Evolutionary conservation across 2,329 filamentous ascomycete species (phyloP).

Genomic region (Gaeumannomyces tritici): DNA sequence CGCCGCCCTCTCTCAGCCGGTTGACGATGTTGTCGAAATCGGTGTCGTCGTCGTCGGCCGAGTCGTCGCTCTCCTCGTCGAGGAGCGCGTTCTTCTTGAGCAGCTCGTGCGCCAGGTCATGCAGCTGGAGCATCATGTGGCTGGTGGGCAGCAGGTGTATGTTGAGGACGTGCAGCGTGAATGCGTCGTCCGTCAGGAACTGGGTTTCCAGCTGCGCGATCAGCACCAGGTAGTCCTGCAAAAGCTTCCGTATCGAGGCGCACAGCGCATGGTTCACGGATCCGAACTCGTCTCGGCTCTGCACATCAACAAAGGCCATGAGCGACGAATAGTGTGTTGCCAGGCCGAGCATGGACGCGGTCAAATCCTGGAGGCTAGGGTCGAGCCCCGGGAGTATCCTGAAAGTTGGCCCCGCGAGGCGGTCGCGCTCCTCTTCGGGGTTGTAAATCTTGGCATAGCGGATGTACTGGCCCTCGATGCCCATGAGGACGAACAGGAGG

Average conservation of each 20-base stretch:
- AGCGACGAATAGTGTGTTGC: constrained; percentile 88
- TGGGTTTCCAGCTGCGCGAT: constrained; percentile 91
- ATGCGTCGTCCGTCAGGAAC: constrained; percentile 76
- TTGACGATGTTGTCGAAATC: constrained; percentile 92
- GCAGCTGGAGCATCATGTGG: constrained; percentile 86
- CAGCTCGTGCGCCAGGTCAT: constrained; percentile 78
- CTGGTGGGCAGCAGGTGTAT: constrained; percentile 83
- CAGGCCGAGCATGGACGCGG: constrained; percentile 82
- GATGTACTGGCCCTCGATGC: constrained; percentile 96
- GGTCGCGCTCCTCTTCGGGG: constrained; percentile 75
- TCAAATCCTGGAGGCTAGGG: constrained; percentile 81
- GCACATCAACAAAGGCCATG: constrained; percentile 87
- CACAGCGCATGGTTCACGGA: constrained; percentile 93
- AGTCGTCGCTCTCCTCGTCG: constrained; percentile 66
- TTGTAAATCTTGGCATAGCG: constrained; percentile 77
- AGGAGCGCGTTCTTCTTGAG: constrained; percentile 80
- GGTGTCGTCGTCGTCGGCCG: constrained; percentile 60
- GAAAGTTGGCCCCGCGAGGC: constrained; percentile 73
- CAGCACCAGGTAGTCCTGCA: constrained; percentile 90
- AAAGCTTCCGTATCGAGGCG: constrained; percentile 80
- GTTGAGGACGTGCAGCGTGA: constrained; percentile 89
- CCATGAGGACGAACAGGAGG: constrained; percentile 92
- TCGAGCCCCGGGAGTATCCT: constrained; percentile 76
- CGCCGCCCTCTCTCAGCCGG: constrained; percentile 76
- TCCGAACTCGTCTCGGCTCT: constrained; percentile 87